Evolutionary conservation across 2,329 filamentous ascomycete species (phyloP), one percentile per base, ranked within the genome.

Genomic region (Tolypocladium sp.): DNA sequence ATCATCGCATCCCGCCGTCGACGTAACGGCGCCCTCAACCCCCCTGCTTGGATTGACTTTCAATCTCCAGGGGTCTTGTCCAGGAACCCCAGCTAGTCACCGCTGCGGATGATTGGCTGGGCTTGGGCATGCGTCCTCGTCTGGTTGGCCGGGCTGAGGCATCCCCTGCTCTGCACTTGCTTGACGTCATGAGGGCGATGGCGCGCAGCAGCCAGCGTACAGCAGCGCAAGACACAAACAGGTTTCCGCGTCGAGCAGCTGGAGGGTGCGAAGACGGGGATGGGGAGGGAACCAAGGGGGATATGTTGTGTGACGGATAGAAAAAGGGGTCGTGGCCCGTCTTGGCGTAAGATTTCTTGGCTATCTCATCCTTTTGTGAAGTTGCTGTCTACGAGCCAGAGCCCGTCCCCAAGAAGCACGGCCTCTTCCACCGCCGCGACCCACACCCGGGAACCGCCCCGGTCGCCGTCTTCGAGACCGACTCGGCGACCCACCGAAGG

Each of bases 361-460:
- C 3, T 30, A 4, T 12, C 44, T 4, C 27, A 15, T 46, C 2
- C 46, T 30, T 15, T 12, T 27, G 10, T 7, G 2, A 25, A n/a
- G 12, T 7, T 33, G 30, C 60, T 55, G 55, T 51, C 35, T 30
- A 58, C 37, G 57, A 65, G 49, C 58, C 58, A 30, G 68, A 73
- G 57, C 67, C 69, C 35, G 65, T 63, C 51, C 62, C 65, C 42
- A 65, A 71, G 63, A 72, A 71, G 22, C 70, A 71, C 63, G 68
- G 75, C 58, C 69, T 77, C 64, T 77, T 78, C 64, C 65, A 69
- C 57, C 64, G 67, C 55, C 71, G 68, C 42, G 58, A 66, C 35
- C 62, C 66, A 3, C 68, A 67, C 2, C 68, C 71, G 41, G 38
- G 33, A 37, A 51, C 33, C 15, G 56, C 8, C 66, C 68, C 64